Evolutionary conservation across 176 grass and related monocot genomes (phyloP), one percentile per base, ranked within the genome.

Genomic region (Saccharum officinarum): DNA sequence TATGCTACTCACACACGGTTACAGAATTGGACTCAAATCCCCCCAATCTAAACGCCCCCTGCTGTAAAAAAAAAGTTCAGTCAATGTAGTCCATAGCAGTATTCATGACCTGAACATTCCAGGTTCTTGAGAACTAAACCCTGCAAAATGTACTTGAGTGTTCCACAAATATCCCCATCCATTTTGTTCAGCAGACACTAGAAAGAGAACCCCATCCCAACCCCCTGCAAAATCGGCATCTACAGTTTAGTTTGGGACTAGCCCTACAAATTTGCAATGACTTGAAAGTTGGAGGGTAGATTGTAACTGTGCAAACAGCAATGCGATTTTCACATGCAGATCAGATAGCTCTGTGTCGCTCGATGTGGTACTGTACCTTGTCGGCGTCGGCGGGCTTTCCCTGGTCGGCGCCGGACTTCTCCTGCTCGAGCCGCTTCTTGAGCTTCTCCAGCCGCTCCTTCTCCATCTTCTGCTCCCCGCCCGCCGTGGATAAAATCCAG

Each of bases 401-500:
- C 61, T 94, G 88, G 22, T 80, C 79, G 6, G 88, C 80, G 50
- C 37, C 41, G 7, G 84, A 13, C 69, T 91, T 92, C 77, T 91
- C 87, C 79, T 87, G 66, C 62, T 90, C 89, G 1, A 38, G 74
- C 85, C 88, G 78, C 75, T 84, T 93, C 89, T 86, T 92, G 42
- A 87, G 85, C 80, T 92, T 97, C 83, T 97, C 94, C 85, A n/a
- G 57, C 40, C 80, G 89, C 80, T 97, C 92, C 90, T 60, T 88
- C 94, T 97, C 94, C 92, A 93, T 90, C 85, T 94, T 97, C 94
- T 92, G 82, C 82, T 83, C 74, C 44, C 42, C 8, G 20, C 10
- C 23, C 40, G 9, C 18, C 15, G 61, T 16, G 33, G 47, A 79
- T 81, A 38, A 14, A 84, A 76, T 2, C 26, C 4, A 45, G n/a